phyloP scores from a whole-genome alignment of 768 basidiomycete genomes.

The Tricholomella constricta region DNA sequence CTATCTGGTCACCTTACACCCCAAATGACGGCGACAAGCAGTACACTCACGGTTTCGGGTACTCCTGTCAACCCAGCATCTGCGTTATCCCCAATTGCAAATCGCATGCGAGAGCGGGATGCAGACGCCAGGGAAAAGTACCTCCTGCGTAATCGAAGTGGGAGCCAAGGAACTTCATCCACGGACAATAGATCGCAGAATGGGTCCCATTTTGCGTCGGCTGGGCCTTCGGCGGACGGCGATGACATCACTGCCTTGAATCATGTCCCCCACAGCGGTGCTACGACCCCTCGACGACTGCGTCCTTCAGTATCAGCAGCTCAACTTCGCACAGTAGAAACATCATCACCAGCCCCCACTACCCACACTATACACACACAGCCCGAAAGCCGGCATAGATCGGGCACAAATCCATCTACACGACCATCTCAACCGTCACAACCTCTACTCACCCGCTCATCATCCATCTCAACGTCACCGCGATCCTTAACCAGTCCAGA shows the following conservation, averaged over 20 bases:
- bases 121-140: constrained; percentile 90
- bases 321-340: constrained; percentile 62
- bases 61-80: constrained; percentile 37
- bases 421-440: constrained; percentile 45
- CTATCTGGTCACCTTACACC: constrained; percentile 27
- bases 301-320: constrained; percentile 80
- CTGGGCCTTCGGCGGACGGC: constrained; percentile 52
- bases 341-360: constrained; percentile 31
- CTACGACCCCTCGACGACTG: constrained; percentile 61
- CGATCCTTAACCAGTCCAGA: constrained; percentile 38
- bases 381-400: constrained; percentile 56
- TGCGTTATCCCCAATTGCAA: constrained; percentile 75
- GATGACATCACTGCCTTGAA: constrained; percentile 56
- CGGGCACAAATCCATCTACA: constrained; percentile 66
- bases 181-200: constrained; percentile 71
- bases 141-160: constrained; percentile 78
- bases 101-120: constrained; percentile 79
- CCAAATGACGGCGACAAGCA: constrained; percentile 33
- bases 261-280: constrained; percentile 48
- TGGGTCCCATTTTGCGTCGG: constrained; percentile 49
- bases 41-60: constrained; percentile 30
- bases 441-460: constrained; percentile 51
- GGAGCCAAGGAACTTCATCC: constrained; percentile 72
- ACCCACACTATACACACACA: constrained; percentile 31
- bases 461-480: constrained; percentile 58